Conservation (phyloP, 2,329 filamentous ascomycete genomes). For the Trichoderma sp. region DNA sequence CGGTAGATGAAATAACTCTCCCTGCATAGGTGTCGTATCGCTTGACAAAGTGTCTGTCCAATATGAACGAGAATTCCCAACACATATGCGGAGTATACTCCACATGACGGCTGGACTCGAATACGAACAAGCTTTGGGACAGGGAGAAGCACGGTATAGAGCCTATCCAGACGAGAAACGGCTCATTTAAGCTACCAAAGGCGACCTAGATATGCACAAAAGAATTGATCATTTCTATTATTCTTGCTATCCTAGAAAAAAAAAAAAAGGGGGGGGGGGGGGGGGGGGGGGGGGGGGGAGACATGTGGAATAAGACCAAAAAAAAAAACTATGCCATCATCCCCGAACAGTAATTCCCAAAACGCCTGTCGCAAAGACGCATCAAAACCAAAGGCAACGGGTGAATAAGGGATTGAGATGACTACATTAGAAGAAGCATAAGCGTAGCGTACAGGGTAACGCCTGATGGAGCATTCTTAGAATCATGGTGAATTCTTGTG, state of each 20-base stretch:
- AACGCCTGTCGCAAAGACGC: constrained; percentile 9
- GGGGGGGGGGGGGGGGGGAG: too few species aligned
- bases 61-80: neutral
- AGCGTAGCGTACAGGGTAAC: neutral
- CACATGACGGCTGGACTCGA: neutral
- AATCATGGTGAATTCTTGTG: neutral
- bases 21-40: neutral
- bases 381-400: neutral
- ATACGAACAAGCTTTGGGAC: neutral
- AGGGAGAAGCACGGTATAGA: neutral
- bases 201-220: neutral
- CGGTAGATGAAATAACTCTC: neutral
- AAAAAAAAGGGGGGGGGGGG: too few species aligned
- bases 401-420: neutral
- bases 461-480: neutral
- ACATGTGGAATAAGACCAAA: neutral
- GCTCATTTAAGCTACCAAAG: neutral
- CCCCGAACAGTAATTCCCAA: neutral
- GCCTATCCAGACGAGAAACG: neutral
- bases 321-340: neutral
- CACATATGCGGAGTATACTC: neutral
- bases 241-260: neutral
- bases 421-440: neutral
- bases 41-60: neutral
- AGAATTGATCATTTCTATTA: neutral